Evolutionary conservation across 2,329 filamentous ascomycete genomes (phyloP), one percentile per base, ranked within the genome.

Genomic region (Colletotrichum gigasporum): DNA sequence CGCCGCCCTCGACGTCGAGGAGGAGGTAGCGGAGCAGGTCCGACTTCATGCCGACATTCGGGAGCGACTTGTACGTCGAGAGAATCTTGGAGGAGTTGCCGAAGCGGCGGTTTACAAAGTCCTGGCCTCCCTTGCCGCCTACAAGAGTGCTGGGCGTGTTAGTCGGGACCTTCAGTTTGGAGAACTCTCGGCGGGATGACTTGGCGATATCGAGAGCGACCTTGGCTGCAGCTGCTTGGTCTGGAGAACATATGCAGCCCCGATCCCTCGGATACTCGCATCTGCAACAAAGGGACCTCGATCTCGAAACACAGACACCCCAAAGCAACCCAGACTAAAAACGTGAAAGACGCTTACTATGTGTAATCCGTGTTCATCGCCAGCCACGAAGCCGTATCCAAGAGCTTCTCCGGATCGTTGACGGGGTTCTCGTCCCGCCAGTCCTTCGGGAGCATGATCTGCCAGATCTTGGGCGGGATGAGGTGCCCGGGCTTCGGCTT

Each of bases 1-100:
- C 89, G 26, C 92, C 92, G 51, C 92, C 92, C 68, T 92, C 85
- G 16, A 91, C 91, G 55, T 94, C 87, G 65, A 95, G 82, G 63
- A 91, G 87, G 68, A 91, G 82, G 74, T 91, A 91, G 68, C 89
- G 84, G 74, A 91, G 87, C 69, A 91, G 86, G 74, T 90, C 87
- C 57, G 87, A 87, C 72, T 89, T 89, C 63, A 89, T 69, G 18
- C 72, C 75, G 5, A 71, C 71, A 42, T 72, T 73, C 4, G 62
- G 63, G 26, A 74, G 57, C 9, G 62, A 52, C 6, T 61, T 34
- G 65, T 72, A 76, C 0, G 69, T 63, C 3, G 68, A 41, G 12
- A 67, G 18, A 4, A 75, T 30, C n/a, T 42, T 64, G 2, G 63
- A 32, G 18, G 70, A 50, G 52, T 67, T 22, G 59, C 50, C 22